These are phyloP conservation scores for Eutypa lata DNA, from an alignment of 2,329 filamentous ascomycete genomes.

Conservation along the genomic window DNA sequence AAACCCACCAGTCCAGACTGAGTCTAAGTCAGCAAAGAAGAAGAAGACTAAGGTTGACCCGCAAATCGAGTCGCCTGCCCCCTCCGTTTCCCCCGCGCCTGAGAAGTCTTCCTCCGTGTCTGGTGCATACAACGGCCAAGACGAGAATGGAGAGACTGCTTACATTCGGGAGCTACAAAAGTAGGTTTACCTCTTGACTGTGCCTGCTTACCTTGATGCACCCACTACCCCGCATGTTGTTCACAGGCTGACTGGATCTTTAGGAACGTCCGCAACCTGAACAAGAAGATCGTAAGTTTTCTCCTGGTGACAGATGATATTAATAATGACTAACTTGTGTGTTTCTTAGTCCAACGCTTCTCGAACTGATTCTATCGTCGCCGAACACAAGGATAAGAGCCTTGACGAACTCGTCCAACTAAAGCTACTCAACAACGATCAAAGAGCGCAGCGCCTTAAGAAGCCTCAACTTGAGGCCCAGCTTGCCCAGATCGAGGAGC, in stretches of 20 bases:
- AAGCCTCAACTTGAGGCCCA: constrained; percentile 70
- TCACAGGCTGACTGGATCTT: background rate
- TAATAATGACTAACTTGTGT: background rate
- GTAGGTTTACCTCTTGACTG: constrained; percentile 48
- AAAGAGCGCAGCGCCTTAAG: constrained; percentile 74
- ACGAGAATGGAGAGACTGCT: constrained; percentile 65
- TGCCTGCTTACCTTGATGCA: constrained; percentile 1
- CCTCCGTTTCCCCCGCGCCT: constrained; percentile 44
- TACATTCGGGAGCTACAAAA: constrained; percentile 90
- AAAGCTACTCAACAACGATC: constrained; percentile 76
- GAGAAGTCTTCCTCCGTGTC: constrained; percentile 48
- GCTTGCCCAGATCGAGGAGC: constrained; percentile 68
- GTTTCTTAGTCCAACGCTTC: constrained; percentile 59
- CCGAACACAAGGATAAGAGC: constrained; percentile 65
- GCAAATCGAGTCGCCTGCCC: constrained; percentile 54
- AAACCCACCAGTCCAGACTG: constrained; percentile 59
- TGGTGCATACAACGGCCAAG: constrained; percentile 48
- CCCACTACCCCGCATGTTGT: constrained; percentile 13
- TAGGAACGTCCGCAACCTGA: constrained; percentile 86
- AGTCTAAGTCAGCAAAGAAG: constrained; percentile 67
- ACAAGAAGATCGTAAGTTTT: constrained; percentile 84
- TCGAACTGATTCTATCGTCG: constrained; percentile 68
- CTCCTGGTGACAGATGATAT: background rate
- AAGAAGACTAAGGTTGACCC: constrained; percentile 59
- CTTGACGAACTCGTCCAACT: constrained; percentile 69